phyloP scores from a whole-genome alignment of 2,329 filamentous ascomycete genomes.

The Cytospora leucostoma region DNA sequence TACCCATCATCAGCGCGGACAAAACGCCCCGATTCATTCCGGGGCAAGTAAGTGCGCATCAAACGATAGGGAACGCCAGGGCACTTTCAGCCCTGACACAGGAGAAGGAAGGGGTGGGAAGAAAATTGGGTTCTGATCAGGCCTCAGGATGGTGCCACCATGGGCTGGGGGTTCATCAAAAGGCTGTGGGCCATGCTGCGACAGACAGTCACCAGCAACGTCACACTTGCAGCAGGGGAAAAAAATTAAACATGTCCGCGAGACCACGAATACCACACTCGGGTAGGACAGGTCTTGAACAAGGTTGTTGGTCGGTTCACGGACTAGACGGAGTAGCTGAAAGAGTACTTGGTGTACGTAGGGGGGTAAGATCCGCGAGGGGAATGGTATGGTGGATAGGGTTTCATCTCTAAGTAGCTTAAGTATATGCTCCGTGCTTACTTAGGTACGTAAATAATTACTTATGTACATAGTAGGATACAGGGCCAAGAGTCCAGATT shows the following conservation, averaged over 20 bases:
- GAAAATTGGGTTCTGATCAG: constrained; percentile 1
- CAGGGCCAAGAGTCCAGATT: neutral
- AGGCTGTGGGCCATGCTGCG: neutral
- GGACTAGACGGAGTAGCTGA: no score
- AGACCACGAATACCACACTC: neutral
- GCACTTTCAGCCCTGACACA: neutral
- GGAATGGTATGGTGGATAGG: no score
- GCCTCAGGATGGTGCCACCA: constrained; percentile 20
- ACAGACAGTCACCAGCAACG: neutral
- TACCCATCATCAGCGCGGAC: neutral
- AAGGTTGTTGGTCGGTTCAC: no score
- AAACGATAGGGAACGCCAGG: neutral
- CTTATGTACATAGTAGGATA: neutral
- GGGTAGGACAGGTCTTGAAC: no score
- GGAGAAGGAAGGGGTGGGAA: neutral
- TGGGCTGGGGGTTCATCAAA: neutral
- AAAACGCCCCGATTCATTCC: constrained; percentile 13
- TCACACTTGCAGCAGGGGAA: neutral
- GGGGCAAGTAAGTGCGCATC: neutral
- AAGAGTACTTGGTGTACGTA: no score
- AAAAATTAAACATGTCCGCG: neutral
- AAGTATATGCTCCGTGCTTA: no score
- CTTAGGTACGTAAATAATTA: no score
- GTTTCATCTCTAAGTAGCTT: no score
- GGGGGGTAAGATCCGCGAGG: no score